Evolutionary conservation across 768 basidiomycete species (phyloP).

Genomic region (Podaxis sp.): DNA sequence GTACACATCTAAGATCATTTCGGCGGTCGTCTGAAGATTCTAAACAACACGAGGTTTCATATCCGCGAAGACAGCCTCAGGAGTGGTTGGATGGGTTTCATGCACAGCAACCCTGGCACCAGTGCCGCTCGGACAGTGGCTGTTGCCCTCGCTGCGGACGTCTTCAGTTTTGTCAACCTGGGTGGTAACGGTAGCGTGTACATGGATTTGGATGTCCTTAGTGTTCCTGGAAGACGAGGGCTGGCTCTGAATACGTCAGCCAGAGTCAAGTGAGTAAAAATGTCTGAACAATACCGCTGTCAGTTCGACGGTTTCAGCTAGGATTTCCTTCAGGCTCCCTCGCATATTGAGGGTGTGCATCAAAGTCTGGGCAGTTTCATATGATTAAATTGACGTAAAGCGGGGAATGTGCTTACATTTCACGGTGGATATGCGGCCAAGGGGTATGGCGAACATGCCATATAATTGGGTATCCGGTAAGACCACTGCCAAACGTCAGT

Average conservation of each 20-base stretch:
- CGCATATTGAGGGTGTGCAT: conserved; percentile 3
- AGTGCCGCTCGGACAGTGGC: neutral
- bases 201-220: neutral
- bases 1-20: neutral
- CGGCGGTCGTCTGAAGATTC: neutral
- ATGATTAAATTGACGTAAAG: neutral
- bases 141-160: neutral
- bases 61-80: neutral
- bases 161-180: neutral
- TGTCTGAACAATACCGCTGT: neutral
- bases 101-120: neutral
- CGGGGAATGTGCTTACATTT: conserved; percentile 34
- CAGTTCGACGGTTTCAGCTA: neutral
- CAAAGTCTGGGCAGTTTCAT: neutral
- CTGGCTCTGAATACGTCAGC: neutral
- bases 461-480: conserved; percentile 33
- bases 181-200: neutral
- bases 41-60: neutral
- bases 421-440: conserved; percentile 47
- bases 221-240: neutral
- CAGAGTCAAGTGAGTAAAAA: neutral
- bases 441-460: conserved; percentile 34
- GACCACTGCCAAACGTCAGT: conserved; percentile 20
- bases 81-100: neutral
- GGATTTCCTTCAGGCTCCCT: neutral